Evolutionary conservation across 1,139 yeast species (phyloP), one percentile per base, ranked within the genome.

Genomic region (Pichia terricola): DNA sequence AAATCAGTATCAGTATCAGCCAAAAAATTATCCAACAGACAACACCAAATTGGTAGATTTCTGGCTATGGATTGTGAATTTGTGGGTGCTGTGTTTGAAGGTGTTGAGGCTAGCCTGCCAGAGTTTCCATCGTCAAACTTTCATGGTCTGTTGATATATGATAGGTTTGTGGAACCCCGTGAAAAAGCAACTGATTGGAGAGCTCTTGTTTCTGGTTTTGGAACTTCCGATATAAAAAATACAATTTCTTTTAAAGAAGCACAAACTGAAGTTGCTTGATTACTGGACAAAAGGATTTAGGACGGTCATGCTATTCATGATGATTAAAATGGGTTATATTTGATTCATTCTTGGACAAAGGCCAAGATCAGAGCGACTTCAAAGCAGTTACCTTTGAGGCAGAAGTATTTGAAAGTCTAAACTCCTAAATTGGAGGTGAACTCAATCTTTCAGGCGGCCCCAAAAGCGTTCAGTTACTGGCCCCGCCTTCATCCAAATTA

Each of bases 31-130:
- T 41, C 42, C 3, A 25, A 26, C 16, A 33, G 41, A 7, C 39
- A 44, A 30, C 34, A 38, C 31, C 73, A 69, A 41, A 69, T 77
- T 1, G 96, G 96, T 1, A 81, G 73, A 54, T 87, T 75, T 53
- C 54, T 89, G 6, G 88, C 96, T 0, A 75, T 89, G 47, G 97
- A 89, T 64, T 88, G 96, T 68, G 97, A 89, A 57, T 88, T 89
- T 68, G 96, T 89, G 1, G 96, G 96, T 5, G 80, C 83, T 1
- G 96, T 95, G 0, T 75, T 73, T 1, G 79, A 77, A 26, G 94
- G 94, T 6, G 55, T 58, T 33, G 75, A 72, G 39, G 80, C 89
- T 4, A 89, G 81, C 2, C 68, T 89, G 32, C 96, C 96, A 0
- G 71, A 96, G 53, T 89, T 88, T 1, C 84, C 96, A 0, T 67